A percentile compares a stretch with the other conserved stretches of the same genome.
Conservation (phyloP, 2,329 filamentous ascomycete species). For the Dothiorella sarmentorum region DNA sequence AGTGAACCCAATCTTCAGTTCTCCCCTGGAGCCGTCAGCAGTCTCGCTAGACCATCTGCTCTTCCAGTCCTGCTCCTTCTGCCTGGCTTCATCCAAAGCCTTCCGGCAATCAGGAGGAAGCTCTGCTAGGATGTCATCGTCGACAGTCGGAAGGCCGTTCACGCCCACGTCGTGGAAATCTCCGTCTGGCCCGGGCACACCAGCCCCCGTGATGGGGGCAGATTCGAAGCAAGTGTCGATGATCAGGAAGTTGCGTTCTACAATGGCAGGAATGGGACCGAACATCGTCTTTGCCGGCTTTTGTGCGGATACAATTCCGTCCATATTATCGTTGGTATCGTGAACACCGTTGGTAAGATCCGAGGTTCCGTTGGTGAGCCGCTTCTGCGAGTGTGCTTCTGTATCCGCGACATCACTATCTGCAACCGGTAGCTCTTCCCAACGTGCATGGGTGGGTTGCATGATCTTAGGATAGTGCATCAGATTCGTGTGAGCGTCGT, state of each 20-base stretch:
- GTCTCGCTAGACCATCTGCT: conserved; percentile 68
- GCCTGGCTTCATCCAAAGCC: conserved; percentile 66
- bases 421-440: conserved; percentile 64
- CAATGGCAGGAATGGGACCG: conserved; percentile 52
- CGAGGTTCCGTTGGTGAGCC: conserved; percentile 31
- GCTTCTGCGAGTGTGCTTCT: conserved; percentile 19
- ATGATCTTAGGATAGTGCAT: conserved; percentile 85
- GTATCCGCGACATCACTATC: conserved; percentile 22
- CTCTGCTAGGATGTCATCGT: conserved; percentile 62
- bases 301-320: conserved; percentile 16
- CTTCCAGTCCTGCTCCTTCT: conserved; percentile 69
- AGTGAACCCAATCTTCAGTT: conserved; percentile 47
- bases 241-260: conserved; percentile 61
- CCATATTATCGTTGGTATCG: conserved; percentile 8
- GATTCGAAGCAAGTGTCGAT: conserved; percentile 59
- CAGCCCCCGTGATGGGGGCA: conserved; percentile 56
- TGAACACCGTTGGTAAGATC: conserved; percentile 34
- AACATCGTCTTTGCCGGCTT: conserved; percentile 42
- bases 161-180: conserved; percentile 47
- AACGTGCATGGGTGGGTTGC: conserved; percentile 83
- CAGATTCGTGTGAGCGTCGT: conserved; percentile 90
- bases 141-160: conserved; percentile 60
- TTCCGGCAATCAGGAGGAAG: conserved; percentile 67
- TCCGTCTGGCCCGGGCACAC: conserved; percentile 58
- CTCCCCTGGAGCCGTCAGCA: conserved; percentile 48